Conservation (phyloP, 139 green algal genomes). For the Tetraselmis chui region DNA sequence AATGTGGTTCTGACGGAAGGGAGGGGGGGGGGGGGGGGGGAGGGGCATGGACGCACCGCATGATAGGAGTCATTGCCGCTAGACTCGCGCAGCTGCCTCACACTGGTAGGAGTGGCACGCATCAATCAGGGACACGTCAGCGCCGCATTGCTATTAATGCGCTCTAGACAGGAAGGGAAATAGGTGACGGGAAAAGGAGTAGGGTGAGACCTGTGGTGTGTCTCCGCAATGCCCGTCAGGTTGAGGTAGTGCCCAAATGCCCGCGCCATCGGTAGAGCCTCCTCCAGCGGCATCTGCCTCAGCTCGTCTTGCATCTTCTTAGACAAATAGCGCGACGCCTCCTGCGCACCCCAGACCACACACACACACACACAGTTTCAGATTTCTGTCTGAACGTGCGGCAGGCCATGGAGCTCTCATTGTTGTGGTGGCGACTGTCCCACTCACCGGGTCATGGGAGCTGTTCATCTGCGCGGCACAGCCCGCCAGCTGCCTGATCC, state of each 20-base stretch:
- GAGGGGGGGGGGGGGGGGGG: background rate
- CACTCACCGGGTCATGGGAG: conserved; percentile 53
- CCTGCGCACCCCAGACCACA: conserved; percentile 31
- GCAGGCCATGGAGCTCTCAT: background rate
- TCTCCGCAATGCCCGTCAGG: conserved; percentile 73
- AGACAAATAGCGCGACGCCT: conserved; percentile 37
- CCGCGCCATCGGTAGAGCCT: conserved; percentile 71
- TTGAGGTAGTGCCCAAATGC: conserved; percentile 81
- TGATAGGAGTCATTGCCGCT: background rate
- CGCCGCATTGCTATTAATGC: too few species aligned
- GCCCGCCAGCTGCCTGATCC: conserved; percentile 50
- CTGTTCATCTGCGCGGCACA: conserved; percentile 42
- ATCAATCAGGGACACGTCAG: too few species aligned
- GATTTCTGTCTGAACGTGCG: too few species aligned
- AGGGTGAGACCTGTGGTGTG: conserved; percentile 75
- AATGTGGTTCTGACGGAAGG: background rate
- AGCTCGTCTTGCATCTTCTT: conserved; percentile 71
- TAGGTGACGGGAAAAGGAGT: too few species aligned
- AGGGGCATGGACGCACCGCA: too few species aligned
- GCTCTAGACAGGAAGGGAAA: too few species aligned
- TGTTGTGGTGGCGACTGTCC: too few species aligned
- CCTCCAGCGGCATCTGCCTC: conserved; percentile 66
- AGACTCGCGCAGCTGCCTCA: background rate
- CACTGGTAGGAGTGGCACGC: too few species aligned
- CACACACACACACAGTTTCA: too few species aligned